Conservation (phyloP, 2,329 filamentous ascomycete species). For the Fonsecaea nubica region DNA sequence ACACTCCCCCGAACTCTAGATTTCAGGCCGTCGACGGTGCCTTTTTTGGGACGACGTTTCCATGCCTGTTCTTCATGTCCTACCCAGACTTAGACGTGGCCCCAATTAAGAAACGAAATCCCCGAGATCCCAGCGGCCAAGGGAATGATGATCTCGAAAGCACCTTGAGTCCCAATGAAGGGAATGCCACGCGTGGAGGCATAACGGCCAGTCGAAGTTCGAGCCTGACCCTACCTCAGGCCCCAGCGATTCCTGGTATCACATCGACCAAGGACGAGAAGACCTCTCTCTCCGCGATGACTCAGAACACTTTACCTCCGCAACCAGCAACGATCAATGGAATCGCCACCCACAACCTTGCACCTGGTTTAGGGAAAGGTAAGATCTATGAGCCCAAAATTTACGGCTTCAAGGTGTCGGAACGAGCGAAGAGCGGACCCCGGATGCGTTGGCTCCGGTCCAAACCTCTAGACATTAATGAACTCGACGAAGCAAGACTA, state of each 20-base stretch:
- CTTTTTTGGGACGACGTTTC: constrained; percentile 97
- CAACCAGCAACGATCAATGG: constrained; percentile 75
- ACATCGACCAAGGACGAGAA: constrained; percentile 42
- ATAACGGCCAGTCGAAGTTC: constrained; percentile 40
- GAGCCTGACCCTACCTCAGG: constrained; percentile 36
- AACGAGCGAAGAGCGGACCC: constrained; percentile 85
- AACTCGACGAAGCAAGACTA: constrained; percentile 74
- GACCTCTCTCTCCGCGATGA: constrained; percentile 45
- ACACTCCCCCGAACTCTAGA: constrained; percentile 93
- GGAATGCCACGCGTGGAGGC: constrained; percentile 28
- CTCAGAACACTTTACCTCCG: constrained; percentile 46
- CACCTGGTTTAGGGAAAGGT: constrained; percentile 78
- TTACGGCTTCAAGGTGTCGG: constrained; percentile 94
- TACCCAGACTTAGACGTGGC: constrained; percentile 92
- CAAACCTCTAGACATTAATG: constrained; percentile 77
- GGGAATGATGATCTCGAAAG: constrained; percentile 38
- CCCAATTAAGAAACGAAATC: constrained; percentile 66
- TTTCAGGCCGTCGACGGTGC: constrained; percentile 98
- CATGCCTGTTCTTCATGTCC: constrained; percentile 95
- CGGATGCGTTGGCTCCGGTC: constrained; percentile 96
- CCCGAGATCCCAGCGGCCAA: constrained; percentile 29
- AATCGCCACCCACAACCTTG: constrained; percentile 83
- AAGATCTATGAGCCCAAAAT: constrained; percentile 95
- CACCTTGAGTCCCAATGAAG: constrained; percentile 40
- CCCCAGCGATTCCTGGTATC: constrained; percentile 42